Conservation (phyloP, 345 rosid genomes). For the Cardamine resedifolia region DNA sequence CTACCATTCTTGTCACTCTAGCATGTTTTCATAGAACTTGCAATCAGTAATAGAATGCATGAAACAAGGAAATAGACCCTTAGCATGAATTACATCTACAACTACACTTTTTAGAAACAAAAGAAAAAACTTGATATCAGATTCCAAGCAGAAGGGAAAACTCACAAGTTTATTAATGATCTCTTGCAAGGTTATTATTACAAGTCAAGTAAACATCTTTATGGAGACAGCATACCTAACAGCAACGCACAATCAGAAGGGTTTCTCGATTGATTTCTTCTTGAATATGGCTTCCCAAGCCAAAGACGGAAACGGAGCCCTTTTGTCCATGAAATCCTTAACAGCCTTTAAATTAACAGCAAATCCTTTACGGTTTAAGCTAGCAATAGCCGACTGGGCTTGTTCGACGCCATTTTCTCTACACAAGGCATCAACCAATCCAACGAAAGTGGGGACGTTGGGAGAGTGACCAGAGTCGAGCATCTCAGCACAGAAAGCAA, state of each 20-base stretch:
- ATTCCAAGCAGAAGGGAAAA: constrained; percentile 10
- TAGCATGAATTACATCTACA: constrained; percentile 2
- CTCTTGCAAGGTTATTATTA: constrained; percentile 12
- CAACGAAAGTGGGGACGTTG: constrained; percentile 73
- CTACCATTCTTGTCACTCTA: neutral
- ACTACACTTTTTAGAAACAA: neutral
- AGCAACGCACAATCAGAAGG: constrained; percentile 30
- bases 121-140: neutral
- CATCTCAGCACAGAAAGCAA: constrained; percentile 63
- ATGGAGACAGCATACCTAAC: neutral
- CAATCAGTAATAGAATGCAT: neutral
- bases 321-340: constrained; percentile 75
- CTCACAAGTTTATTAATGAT: neutral
- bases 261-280: constrained; percentile 46
- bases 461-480: constrained; percentile 90
- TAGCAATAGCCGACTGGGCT: constrained; percentile 45
- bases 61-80: neutral
- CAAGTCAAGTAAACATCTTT: constrained; percentile 7
- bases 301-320: constrained; percentile 54
- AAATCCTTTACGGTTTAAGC: constrained; percentile 63
- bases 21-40: neutral
- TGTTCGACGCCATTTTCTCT: constrained; percentile 62
- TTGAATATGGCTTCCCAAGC: constrained; percentile 78
- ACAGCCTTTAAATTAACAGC: constrained; percentile 63
- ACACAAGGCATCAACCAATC: constrained; percentile 74